Conservation (phyloP, 331 rosid genomes). For the Quercus phellos region DNA sequence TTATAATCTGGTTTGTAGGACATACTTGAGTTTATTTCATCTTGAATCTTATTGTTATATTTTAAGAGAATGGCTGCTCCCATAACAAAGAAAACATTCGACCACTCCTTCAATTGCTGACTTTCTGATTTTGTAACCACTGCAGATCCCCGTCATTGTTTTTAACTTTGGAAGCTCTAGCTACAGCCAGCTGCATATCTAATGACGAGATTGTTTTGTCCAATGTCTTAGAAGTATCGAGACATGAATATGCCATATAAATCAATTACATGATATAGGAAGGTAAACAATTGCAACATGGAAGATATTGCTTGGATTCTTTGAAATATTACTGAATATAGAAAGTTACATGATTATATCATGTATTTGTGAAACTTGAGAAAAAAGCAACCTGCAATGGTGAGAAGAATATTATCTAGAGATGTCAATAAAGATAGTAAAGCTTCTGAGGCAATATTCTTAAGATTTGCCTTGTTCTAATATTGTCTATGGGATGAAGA, state of each 20-base stretch:
- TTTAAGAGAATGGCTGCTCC: slow-evolving; percentile 8
- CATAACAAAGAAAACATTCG: slow-evolving; percentile 59
- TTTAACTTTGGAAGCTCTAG: slow-evolving; percentile 41
- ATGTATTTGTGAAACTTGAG: slow-evolving; percentile 49
- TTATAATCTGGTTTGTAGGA: no score
- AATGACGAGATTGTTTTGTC: slow-evolving; percentile 51
- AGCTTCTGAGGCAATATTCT: background rate
- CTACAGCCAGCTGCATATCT: slow-evolving; percentile 56
- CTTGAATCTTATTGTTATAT: background rate
- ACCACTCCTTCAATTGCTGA: slow-evolving; percentile 31
- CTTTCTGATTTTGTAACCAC: slow-evolving; percentile 20
- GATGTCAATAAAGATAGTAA: background rate
- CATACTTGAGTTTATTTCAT: background rate
- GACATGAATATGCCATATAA: background rate
- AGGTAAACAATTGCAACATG: background rate
- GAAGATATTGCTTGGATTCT: background rate
- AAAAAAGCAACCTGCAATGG: slow-evolving; percentile 34
- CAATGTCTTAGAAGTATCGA: slow-evolving; percentile 33
- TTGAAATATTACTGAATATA: background rate
- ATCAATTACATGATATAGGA: background rate
- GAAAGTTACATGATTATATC: slow-evolving; percentile 42
- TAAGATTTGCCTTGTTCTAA: slow-evolving; percentile 42
- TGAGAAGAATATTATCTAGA: background rate
- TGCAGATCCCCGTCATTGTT: slow-evolving; percentile 33
- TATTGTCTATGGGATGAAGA: slow-evolving; percentile 31